These are phyloP conservation scores for Populus nigra DNA, from an alignment of 345 rosid genomes.

Conservation along the genomic window DNA sequence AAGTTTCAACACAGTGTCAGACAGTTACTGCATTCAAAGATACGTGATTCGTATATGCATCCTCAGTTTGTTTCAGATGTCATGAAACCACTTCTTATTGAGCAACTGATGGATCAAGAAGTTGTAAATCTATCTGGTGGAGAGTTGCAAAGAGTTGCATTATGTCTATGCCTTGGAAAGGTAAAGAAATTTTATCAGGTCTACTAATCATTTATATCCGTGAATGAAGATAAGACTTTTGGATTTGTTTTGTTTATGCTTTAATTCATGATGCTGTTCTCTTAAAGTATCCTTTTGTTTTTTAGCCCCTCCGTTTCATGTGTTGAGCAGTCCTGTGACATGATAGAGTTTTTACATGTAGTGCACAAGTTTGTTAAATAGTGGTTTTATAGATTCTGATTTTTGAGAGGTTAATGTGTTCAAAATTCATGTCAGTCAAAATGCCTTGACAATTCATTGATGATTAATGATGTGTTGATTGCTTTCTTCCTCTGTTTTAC, in stretches of 20 bases:
- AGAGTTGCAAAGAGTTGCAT: slow-evolving; percentile 96
- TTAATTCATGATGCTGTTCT: not conserved
- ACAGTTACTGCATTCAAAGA: slow-evolving; percentile 76
- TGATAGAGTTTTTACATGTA: not conserved
- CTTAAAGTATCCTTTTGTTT: not conserved
- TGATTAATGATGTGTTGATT: not conserved
- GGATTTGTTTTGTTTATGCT: not conserved
- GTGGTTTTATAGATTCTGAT: not conserved
- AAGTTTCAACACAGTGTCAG: slow-evolving; percentile 74
- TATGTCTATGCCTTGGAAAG: slow-evolving; percentile 95
- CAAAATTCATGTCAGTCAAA: not conserved
- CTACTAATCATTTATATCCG: not conserved
- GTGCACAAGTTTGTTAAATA: not conserved
- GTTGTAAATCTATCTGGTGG: slow-evolving; percentile 96
- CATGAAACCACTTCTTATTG: slow-evolving; percentile 97
- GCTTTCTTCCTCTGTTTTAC: not conserved
- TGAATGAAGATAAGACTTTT: not conserved
- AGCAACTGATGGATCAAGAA: slow-evolving; percentile 96
- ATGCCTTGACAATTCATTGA: not conserved
- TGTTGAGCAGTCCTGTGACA: not conserved
- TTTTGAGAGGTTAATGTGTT: not conserved
- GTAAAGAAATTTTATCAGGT: slow-evolving; percentile 30
- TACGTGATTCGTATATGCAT: slow-evolving; percentile 88
- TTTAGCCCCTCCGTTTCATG: not conserved
- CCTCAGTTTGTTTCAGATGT: slow-evolving; percentile 98